Conservation (phyloP, 169 alveolate species). For the Haemoproteus tartakovskyi region DNA sequence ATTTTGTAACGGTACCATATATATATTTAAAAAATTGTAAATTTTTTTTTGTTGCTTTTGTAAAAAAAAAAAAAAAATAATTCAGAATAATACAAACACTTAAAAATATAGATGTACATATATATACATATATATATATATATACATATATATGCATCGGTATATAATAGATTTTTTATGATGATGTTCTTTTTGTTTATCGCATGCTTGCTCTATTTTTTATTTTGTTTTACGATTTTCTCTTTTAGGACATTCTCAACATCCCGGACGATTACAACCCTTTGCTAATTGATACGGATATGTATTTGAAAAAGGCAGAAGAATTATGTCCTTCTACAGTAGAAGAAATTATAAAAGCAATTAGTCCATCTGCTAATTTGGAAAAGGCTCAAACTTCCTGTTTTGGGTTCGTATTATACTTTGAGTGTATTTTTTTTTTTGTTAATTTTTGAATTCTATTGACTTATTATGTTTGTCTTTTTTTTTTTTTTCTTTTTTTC, state of each 20-base stretch:
- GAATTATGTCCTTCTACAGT: slow-evolving; percentile 51
- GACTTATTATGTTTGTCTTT: too few species aligned
- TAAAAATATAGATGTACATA: too few species aligned
- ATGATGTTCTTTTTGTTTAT: too few species aligned
- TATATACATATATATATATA: not conserved
- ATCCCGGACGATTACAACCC: slow-evolving; percentile 42
- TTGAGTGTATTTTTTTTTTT: too few species aligned
- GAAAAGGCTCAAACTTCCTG: slow-evolving; percentile 65
- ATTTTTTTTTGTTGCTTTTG: too few species aligned
- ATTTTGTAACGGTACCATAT: slow-evolving; percentile 41
- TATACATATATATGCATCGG: not conserved
- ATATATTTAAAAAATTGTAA: too few species aligned
- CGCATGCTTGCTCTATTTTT: too few species aligned
- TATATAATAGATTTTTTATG: not conserved
- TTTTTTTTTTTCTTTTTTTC: not conserved
- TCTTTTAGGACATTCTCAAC: slow-evolving; percentile 38
- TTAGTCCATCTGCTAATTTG: slow-evolving; percentile 27
- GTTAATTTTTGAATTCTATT: too few species aligned
- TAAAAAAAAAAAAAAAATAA: too few species aligned
- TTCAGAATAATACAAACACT: not conserved
- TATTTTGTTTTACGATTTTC: not conserved
- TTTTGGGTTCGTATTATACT: too few species aligned
- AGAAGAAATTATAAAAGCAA: slow-evolving; percentile 47
- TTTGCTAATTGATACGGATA: slow-evolving; percentile 7
- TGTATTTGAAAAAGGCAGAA: slow-evolving; percentile 53